These are phyloP conservation scores for Vitis hybrid DNA, from an alignment of 177 flowering plant species.

Conservation along the genomic window DNA sequence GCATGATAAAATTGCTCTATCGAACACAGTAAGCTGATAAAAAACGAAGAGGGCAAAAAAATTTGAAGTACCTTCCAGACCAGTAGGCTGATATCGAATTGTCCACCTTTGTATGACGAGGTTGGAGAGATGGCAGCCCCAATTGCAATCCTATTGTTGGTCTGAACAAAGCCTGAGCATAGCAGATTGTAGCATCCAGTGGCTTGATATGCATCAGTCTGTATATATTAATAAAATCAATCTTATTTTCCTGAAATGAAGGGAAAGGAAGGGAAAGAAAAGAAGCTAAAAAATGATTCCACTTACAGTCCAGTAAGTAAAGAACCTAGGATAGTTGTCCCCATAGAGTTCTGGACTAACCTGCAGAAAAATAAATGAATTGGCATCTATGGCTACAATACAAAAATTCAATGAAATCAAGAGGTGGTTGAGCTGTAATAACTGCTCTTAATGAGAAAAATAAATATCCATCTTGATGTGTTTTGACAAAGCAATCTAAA, in stretches of 20 bases:
- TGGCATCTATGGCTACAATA: constrained; percentile 5
- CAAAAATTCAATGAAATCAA: constrained; percentile 10
- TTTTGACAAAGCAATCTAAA: constrained; percentile 4
- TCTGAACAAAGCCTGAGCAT: constrained; percentile 67
- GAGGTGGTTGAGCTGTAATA: constrained; percentile 24
- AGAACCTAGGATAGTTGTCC: constrained; percentile 58
- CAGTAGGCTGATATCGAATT: constrained; percentile 56
- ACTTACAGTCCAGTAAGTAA: constrained; percentile 74
- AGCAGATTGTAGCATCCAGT: constrained; percentile 66
- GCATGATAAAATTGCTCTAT: neutral
- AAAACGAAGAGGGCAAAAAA: too few species aligned
- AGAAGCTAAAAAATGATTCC: neutral
- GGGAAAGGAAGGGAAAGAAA: neutral
- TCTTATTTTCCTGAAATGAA: neutral
- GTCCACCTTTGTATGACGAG: constrained; percentile 51
- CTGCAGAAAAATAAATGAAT: constrained; percentile 33
- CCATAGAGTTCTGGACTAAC: constrained; percentile 72
- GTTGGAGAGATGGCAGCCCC: constrained; percentile 71
- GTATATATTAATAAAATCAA: neutral
- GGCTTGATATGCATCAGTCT: constrained; percentile 58
- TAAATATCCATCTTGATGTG: neutral
- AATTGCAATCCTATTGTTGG: constrained; percentile 48
- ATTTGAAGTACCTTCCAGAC: constrained; percentile 52
- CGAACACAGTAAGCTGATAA: too few species aligned
- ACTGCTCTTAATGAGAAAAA: constrained; percentile 18